These are phyloP conservation scores for Alternaria burnsii DNA, from an alignment of 2,329 filamentous ascomycete species.

Conservation along the genomic window DNA sequence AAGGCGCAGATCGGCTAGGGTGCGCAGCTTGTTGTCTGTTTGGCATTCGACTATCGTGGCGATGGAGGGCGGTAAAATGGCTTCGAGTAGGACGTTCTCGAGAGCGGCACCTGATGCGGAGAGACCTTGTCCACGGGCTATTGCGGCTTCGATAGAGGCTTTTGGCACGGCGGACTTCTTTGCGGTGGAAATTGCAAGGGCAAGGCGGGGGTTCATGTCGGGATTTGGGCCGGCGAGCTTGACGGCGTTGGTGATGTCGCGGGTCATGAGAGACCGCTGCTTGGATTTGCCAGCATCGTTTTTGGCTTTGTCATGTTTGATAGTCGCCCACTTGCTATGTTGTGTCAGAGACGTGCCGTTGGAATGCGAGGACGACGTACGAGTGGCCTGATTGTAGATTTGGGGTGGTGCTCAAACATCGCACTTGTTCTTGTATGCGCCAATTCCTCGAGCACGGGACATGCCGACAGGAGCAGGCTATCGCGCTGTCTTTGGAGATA, in stretches of 20 bases:
- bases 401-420: conserved; percentile 41
- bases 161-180: conserved; percentile 91
- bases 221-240: conserved; percentile 80
- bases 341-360: neutral
- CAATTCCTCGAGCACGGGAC: conserved; percentile 16
- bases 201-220: conserved; percentile 77
- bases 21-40: conserved; percentile 80
- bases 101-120: conserved; percentile 77
- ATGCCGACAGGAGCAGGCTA: conserved; percentile 32
- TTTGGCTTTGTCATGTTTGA: conserved; percentile 91
- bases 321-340: conserved; percentile 88
- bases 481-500: conserved; percentile 14
- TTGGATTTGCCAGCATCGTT: conserved; percentile 82
- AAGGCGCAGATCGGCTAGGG: conserved; percentile 75
- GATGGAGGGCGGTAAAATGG: conserved; percentile 75
- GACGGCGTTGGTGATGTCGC: conserved; percentile 77
- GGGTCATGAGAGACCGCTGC: conserved; percentile 72
- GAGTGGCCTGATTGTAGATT: conserved; percentile 44
- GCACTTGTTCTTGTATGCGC: conserved; percentile 29
- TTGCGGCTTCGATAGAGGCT: conserved; percentile 80
- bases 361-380: conserved; percentile 24
- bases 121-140: conserved; percentile 87
- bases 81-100: conserved; percentile 81
- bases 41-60: conserved; percentile 85
- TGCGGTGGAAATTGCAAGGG: conserved; percentile 74